Base-by-base conservation (phyloP, 129 eudicot genomes). In the Pulicaria dysenterica region DNA sequence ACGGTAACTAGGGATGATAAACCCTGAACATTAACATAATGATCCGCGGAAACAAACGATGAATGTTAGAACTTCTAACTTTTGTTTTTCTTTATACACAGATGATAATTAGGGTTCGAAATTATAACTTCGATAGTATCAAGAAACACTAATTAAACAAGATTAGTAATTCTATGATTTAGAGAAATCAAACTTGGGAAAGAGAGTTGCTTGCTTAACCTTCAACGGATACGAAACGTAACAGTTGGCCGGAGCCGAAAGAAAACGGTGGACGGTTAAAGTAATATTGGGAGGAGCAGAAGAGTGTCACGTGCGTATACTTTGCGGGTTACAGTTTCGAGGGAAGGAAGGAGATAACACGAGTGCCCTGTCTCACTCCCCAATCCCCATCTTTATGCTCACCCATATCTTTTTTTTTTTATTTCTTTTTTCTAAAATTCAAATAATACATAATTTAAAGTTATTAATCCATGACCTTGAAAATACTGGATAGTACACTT, bases 331-430 rank as follows among this genome's bases (percentile, higher is more conserved):
- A n/a, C n/a, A n/a, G n/a, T n/a, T n/a, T n/a, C n/a, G 55, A 58
- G 66, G 74, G 64, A 71, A n/a, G 46, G 14, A 45, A n/a, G n/a
- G 58, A 38, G 58, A 59, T 36, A 58, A 44, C 34, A 57, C 48
- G 67, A 44, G 46, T 44, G 37, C 8, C 31, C 31, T 2, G 31
- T 24, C 31, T 24, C 31, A 24, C 31, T 24, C 31, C 31, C 31
- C 31, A 24, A 1, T 24, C 31, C 31, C 31, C 31, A 24, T 24
- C 31, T 24, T 24, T 24, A 3, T 5, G 31, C 14, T 5, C 13
- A 51, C 7, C 31, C 24, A 4, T 51, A 51, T 51, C n/a, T 51
- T 13, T 0, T 14, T 8, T 14, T 14, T 5, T 13, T 1, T 12
- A 0, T 7, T 7, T 51, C 57, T 12, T 12, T 50, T 50, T 51